Evolutionary conservation across 2,329 filamentous ascomycete genomes (phyloP), one percentile per base, ranked within the genome.

Genomic region (Seiridium cupressi): DNA sequence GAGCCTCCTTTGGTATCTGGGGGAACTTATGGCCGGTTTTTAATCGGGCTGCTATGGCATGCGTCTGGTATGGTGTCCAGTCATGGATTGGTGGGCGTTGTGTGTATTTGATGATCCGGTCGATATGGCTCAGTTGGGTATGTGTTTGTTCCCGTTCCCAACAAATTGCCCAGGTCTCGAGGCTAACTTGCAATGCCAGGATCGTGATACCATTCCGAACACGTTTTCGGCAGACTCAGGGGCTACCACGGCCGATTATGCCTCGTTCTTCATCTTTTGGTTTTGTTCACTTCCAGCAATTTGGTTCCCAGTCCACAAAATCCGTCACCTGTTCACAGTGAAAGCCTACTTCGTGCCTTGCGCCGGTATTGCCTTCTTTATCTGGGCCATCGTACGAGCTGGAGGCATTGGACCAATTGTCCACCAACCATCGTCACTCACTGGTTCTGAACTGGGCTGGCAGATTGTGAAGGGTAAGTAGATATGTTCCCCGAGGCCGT

Each of bases 191-290:
- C 6, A 38, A 10, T 5, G 18, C 18, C 44, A 78, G 74, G 80
- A 84, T 64, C 76, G 79, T 10, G 72, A 82, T 4, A 82, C 79
- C 1, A 82, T 93, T 62, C 86, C 82, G 9, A 92, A 94, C 68
- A 82, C 83, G 6, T 91, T 95, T 61, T 77, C 85, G 1, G 71
- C 71, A 1, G 78, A 76, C 58, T 89, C 89, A 0, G 91, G 90
- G 3, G 93, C 92, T 1, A 87, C 82, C 26, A 96, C 91, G 0
- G 84, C 87, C 46, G 85, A 89, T 65, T 96, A 91, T 68, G 83
- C 88, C 49, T 91, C 89, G 10, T 97, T 96, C 77, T 89, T 96
- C 78, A 78, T 97, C 60, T 97, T 96, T 74, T 96, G 92, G 91
- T 72, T 92, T 2, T 79, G 83, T 63, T 93, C 90, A 1, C 80